Percentiles rank a stretch among this genome's conserved stretches.
Evolutionary conservation across 1,139 yeast genomes (phyloP).

Genomic region (Saccharomyces hybrid): DNA sequence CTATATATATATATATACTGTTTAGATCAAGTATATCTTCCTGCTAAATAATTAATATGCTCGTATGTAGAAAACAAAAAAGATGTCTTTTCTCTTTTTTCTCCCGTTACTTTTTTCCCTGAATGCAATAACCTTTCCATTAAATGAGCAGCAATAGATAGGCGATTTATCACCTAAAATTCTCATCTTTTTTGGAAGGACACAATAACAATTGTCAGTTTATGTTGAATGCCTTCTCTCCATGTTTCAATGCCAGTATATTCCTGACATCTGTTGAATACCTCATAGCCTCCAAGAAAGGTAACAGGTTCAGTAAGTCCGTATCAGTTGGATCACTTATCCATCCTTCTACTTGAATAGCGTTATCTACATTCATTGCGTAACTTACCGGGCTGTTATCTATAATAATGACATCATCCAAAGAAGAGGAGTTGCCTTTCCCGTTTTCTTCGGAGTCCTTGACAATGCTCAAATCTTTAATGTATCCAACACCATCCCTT

Average conservation of each 20-base stretch:
- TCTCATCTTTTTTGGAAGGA: neutral
- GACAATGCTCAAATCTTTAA: constrained; percentile 65
- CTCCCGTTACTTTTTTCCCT: neutral
- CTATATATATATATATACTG: neutral
- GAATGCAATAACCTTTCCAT: neutral
- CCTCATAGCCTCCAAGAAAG: constrained; percentile 71
- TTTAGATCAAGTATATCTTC: neutral
- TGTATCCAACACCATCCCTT: constrained; percentile 73
- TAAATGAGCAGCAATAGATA: neutral
- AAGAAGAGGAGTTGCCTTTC: constrained; percentile 27
- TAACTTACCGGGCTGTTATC: constrained; percentile 92
- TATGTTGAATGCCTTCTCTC: constrained; percentile 54
- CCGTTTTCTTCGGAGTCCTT: constrained; percentile 13
- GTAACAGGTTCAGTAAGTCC: constrained; percentile 70
- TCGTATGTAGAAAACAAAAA: neutral
- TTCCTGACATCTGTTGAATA: constrained; percentile 82
- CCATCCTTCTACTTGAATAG: constrained; percentile 95
- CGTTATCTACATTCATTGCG: constrained; percentile 76
- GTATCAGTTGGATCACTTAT: constrained; percentile 87
- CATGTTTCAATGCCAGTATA: constrained; percentile 65
- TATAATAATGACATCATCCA: constrained; percentile 67
- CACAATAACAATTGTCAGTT: neutral
- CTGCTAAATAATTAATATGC: neutral
- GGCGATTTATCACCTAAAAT: neutral
- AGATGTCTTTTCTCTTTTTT: neutral